A percentile compares a stretch with the other conserved stretches of the same genome.
These are phyloP conservation scores for Solanum sejunctum DNA, from an alignment of 257 asterid species.

Conservation along the genomic window DNA sequence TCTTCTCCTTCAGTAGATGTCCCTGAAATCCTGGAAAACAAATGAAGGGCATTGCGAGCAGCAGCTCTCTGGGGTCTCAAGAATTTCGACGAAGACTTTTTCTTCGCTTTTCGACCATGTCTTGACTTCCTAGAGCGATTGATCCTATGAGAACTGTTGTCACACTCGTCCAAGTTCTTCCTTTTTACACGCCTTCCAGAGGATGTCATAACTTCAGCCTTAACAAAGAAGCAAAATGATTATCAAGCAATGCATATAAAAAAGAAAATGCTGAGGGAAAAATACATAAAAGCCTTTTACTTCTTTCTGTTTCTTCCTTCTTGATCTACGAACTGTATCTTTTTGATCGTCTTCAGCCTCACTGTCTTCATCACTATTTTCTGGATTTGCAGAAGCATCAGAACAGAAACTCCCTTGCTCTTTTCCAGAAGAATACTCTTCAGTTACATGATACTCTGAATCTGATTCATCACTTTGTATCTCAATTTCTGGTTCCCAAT, in stretches of 20 bases:
- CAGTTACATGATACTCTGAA: conserved; percentile 81
- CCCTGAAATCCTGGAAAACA: conserved; percentile 81
- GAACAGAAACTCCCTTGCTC: conserved; percentile 55
- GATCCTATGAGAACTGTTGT: conserved; percentile 28
- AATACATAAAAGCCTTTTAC: conserved; percentile 6
- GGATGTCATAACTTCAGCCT: conserved; percentile 80
- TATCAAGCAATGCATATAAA: not conserved
- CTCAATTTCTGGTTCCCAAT: conserved; percentile 92
- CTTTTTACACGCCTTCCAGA: conserved; percentile 94
- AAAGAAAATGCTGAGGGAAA: not conserved
- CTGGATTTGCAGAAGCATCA: conserved; percentile 41
- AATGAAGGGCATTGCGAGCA: conserved; percentile 91
- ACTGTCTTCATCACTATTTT: conserved; percentile 52
- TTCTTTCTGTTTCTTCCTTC: conserved; percentile 67
- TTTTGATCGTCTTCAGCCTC: conserved; percentile 40
- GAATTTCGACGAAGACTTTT: conserved; percentile 40
- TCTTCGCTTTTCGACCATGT: conserved; percentile 43
- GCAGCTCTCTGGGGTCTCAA: conserved; percentile 96
- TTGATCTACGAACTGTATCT: conserved; percentile 68
- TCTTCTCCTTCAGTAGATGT: conserved; percentile 65
- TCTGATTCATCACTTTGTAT: conserved; percentile 84
- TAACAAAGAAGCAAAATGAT: conserved; percentile 4
- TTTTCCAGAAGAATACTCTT: conserved; percentile 78
- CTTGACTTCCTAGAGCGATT: conserved; percentile 43
- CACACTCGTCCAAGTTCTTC: conserved; percentile 63